These are phyloP conservation scores for Mallotus repandus DNA, from an alignment of 441 rosid genomes.

Conservation along the genomic window DNA sequence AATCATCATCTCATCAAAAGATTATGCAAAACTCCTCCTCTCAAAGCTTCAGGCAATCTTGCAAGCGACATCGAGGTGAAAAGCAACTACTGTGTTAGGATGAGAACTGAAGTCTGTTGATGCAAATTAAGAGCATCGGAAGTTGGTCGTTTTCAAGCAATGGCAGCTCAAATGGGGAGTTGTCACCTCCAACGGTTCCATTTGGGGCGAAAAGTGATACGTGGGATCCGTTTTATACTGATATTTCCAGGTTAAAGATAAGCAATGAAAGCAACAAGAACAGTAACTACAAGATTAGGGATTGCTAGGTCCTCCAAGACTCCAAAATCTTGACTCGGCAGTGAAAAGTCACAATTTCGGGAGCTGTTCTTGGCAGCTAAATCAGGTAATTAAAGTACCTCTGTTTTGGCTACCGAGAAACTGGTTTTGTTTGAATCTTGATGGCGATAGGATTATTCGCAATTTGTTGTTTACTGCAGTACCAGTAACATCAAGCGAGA, in stretches of 20 bases:
- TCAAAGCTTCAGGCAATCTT: too few relatives aligned
- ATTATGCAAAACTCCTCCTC: too few relatives aligned
- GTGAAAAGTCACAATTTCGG: constrained; percentile 13
- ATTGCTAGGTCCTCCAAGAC: constrained; percentile 10
- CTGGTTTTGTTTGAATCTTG: neutral
- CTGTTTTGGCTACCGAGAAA: neutral
- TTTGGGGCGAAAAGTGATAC: constrained; percentile 36
- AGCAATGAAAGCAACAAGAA: constrained; percentile 27
- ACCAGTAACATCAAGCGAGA: constrained; percentile 22
- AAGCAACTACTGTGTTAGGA: too few relatives aligned
- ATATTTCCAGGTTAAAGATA: constrained; percentile 56
- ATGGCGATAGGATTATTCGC: neutral
- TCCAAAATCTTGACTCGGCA: constrained; percentile 6
- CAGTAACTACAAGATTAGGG: constrained; percentile 19
- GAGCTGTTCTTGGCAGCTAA: neutral
- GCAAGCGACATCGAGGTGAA: too few relatives aligned
- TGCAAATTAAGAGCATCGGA: constrained; percentile 18
- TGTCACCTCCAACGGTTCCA: constrained; percentile 69
- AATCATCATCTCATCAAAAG: too few relatives aligned
- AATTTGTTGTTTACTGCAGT: constrained; percentile 17
- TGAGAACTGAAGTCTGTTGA: too few relatives aligned
- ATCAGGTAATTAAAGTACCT: neutral
- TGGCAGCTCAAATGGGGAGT: constrained; percentile 58
- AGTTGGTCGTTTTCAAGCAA: constrained; percentile 58
- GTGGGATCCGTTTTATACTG: constrained; percentile 55